Base-by-base conservation (phyloP, 768 basidiomycete genomes). In the Boletus rufocinnamomeus region DNA sequence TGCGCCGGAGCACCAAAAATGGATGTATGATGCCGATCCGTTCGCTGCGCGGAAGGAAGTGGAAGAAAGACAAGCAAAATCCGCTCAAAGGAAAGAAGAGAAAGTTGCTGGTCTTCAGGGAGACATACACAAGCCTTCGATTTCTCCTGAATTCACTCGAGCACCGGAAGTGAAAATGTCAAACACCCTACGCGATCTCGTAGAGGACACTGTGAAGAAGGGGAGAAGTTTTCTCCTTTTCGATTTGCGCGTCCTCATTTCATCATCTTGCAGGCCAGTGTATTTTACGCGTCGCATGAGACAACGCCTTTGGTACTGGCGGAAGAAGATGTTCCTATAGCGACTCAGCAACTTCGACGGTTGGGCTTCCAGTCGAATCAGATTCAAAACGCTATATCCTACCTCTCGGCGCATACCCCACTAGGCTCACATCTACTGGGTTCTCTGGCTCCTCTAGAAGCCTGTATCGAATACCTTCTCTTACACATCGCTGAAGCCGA, bases 1-100 rank as follows among this genome's bases (percentile, higher is more conserved):
- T 19, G 79, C 80, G 4, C 85, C 87, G 1, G 80, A 84, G 3
- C 89, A 93, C 69, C 80, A 84, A 68, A 82, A 80, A 51, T 95
- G 93, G 93, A 89, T 92, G 84, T 96, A 90, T 65, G 81, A 84
- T n/a, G 77, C 86, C 7, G 93, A 96, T 76, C 94, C 93, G 2
- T 96, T 95, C 66, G 80, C 82, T 19, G 91, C 91, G 7, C 80
- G 80, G 57, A 84, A 83, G 61, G 78, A 80, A 55, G 88, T 92
- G 2, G 81, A 85, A 16, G 81, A 84, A 45, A 78, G 89, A 37
- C 90, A 91, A 68, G 78, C 72, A 28, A 85, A 84, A 59, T 78
- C 80, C 32, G 71, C 79, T 21, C 74, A 80, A 70, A 82, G 75
- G 74, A 76, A 77, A 67, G 71, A 79, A 68, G 69, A 71, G 68